Conservation (phyloP, 2,329 filamentous ascomycete genomes). For the Ophiocordyceps australis region DNA sequence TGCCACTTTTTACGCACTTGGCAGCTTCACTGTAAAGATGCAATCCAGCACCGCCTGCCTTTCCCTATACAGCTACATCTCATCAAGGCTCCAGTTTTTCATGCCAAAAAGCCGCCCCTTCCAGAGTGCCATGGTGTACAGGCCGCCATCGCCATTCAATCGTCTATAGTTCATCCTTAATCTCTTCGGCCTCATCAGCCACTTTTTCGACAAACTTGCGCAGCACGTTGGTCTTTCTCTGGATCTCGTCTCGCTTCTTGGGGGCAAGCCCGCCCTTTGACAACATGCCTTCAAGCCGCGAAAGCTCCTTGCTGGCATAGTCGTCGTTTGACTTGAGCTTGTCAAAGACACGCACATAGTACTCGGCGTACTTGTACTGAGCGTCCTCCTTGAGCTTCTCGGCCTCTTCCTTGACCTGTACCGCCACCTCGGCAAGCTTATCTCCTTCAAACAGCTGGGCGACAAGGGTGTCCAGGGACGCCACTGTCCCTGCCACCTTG, state of each 20-base stretch:
- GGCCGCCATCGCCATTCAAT: neutral
- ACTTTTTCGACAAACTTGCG: constrained; percentile 52
- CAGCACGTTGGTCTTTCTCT: constrained; percentile 74
- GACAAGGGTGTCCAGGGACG: constrained; percentile 58
- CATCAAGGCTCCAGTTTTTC: neutral
- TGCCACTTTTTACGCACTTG: too few species aligned
- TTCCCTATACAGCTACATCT: too few species aligned
- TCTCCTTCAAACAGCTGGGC: constrained; percentile 50
- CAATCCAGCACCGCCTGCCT: too few species aligned
- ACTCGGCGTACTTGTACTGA: constrained; percentile 67
- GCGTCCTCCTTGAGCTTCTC: constrained; percentile 41
- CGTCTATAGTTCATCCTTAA: constrained; percentile 17
- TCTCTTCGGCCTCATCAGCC: constrained; percentile 27
- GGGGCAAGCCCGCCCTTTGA: constrained; percentile 73
- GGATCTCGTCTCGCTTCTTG: constrained; percentile 77
- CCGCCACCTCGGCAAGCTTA: constrained; percentile 42
- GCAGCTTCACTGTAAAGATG: too few species aligned
- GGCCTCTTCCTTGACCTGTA: constrained; percentile 56
- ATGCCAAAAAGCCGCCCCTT: neutral
- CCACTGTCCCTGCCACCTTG: constrained; percentile 63
- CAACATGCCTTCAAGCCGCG: constrained; percentile 61
- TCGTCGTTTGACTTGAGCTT: constrained; percentile 64
- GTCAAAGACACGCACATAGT: constrained; percentile 82
- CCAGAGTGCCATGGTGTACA: neutral
- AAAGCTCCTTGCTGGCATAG: constrained; percentile 73